phyloP scores from a whole-genome alignment of 495 filamentous ascomycete species.

The Hypoxylon intermedium region DNA sequence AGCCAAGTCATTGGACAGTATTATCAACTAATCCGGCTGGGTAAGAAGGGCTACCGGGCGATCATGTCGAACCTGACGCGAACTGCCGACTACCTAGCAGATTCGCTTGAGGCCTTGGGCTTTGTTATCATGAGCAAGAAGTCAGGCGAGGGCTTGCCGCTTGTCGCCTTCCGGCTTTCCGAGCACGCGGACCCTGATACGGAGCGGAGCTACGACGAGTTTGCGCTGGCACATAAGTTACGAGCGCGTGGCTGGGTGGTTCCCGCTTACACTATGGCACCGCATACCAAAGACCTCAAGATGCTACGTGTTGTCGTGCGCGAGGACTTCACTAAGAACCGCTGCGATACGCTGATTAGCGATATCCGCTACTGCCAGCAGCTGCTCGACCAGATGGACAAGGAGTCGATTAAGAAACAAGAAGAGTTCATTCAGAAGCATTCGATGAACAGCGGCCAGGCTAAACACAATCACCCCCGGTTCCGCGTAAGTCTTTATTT shows the following conservation, averaged over 20 bases:
- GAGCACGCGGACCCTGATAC: conserved; percentile 44
- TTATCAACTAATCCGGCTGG: conserved; percentile 92
- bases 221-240: conserved; percentile 79
- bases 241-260: conserved; percentile 87
- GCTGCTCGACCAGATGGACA: conserved; percentile 75
- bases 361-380: conserved; percentile 77
- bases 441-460: conserved; percentile 60
- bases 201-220: conserved; percentile 79
- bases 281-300: conserved; percentile 76
- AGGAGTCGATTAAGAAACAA: conserved; percentile 68
- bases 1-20: conserved; percentile 94
- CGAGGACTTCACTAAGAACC: conserved; percentile 81
- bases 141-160: conserved; percentile 73
- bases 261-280: conserved; percentile 94
- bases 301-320: conserved; percentile 88
- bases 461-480: conserved; percentile 66
- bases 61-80: conserved; percentile 90
- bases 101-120: conserved; percentile 70
- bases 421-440: conserved; percentile 68
- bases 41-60: conserved; percentile 82
- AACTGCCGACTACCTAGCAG: conserved; percentile 79
- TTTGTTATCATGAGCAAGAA: conserved; percentile 86
- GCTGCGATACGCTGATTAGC: conserved; percentile 73
- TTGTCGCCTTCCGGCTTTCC: conserved; percentile 83
- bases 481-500: conserved; percentile 55